Conservation (phyloP, 192 early-diverging fungal species). For the Chytriomyces confervae region DNA sequence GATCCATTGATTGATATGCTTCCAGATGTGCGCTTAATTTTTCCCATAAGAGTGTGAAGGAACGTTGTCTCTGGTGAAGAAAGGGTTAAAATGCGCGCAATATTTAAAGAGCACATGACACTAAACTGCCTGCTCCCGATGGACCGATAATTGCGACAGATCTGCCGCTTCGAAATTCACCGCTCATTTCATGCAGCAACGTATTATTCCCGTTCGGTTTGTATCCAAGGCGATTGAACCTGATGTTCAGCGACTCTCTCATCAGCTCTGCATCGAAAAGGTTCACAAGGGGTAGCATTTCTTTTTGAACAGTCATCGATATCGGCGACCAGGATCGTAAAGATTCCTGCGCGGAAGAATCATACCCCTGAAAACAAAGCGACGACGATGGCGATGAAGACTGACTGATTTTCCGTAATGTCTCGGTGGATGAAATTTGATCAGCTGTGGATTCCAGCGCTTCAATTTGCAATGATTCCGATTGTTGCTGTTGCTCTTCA, state of each 20-base stretch:
- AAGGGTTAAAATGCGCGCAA: no score
- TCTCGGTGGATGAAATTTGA: background rate
- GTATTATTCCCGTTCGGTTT: background rate
- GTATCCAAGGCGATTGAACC: background rate
- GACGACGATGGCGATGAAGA: background rate
- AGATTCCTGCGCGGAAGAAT: background rate
- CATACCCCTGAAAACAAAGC: background rate
- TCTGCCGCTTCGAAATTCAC: constrained; percentile 1
- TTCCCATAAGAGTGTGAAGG: constrained; percentile 26
- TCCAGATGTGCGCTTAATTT: constrained; percentile 13
- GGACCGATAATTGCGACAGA: constrained; percentile 10
- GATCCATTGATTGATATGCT: constrained; percentile 18
- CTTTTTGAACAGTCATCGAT: background rate
- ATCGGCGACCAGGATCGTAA: background rate
- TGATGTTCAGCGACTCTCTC: background rate
- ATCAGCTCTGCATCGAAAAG: background rate
- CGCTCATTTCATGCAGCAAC: background rate
- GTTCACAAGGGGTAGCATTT: background rate
- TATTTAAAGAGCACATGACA: no score
- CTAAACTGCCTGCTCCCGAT: constrained; percentile 60
- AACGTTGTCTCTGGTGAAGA: constrained; percentile 12
- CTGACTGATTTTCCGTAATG: background rate
- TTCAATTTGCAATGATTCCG: background rate
- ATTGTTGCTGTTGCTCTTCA: background rate
- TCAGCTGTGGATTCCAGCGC: no score